Base-by-base conservation (phyloP, 1,139 yeast genomes). In the Arxiozyma telluris region DNA sequence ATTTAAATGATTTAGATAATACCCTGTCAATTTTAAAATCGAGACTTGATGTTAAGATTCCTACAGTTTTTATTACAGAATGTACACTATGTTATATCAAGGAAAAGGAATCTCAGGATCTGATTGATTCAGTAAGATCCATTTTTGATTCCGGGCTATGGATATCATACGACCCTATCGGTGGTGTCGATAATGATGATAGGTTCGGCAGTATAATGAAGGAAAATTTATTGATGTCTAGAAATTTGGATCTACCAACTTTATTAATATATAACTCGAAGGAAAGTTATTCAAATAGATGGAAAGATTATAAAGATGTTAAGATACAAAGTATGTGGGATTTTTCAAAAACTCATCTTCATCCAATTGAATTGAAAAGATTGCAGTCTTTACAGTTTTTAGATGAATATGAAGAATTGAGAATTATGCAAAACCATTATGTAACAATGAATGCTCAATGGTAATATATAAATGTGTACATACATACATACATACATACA, bases 391-490 rank as follows among this genome's bases (percentile, higher is more conserved):
- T 91, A 50, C 98, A 93, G 66, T 75, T 90, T 61, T 73, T 93
- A 44, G 98, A 93, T 70, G 98, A 93, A 67, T 72, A 89, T 17
- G 98, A 93, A 70, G 98, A 93, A 65, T 76, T 93, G 63, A 74
- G 76, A 59, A 72, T 93, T 46, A 74, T 93, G 55, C 79, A 88
- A 58, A 76, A 78, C 47, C 98, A 93, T 69, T 93, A 93, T 64
- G 84, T 95, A 57, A 68, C 87, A 21, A 72, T 76, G 2, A 70
- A 65, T 30, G 73, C 69, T 4, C 52, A 57, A 48, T 69, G 69
- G 70, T 42, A 18, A 43, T 18, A 12, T 17, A 23, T 27, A 18
- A 39, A 43, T 17, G 3, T n/a, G 5, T 25, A 12, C 17, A 27
- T 27, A 27, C 11, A 27, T 27, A 5, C 7, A 8, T 27, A 8